Conservation (phyloP, 805 yeast genomes). For the Schwanniomyces pseudopolymorphus region DNA sequence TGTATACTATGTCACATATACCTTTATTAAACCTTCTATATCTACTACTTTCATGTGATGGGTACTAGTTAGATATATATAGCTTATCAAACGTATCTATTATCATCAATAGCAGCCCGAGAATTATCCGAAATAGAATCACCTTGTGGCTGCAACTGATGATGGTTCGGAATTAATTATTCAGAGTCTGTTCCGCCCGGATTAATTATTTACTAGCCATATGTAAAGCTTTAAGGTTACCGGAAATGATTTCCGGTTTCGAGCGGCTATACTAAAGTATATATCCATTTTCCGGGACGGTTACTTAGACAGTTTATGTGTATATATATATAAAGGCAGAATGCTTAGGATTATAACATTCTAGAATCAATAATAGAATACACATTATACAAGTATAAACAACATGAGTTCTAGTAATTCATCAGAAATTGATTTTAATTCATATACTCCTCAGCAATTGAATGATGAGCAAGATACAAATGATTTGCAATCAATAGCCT, state of each 20-base stretch:
- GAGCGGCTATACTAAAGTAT: not conserved
- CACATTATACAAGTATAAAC: not conserved
- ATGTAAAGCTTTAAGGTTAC: not conserved
- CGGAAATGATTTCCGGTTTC: not conserved
- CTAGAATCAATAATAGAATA: not conserved
- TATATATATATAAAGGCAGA: not conserved
- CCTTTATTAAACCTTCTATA: no score
- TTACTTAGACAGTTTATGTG: not conserved
- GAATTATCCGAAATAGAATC: not conserved
- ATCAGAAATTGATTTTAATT: not conserved
- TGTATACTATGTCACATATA: no score
- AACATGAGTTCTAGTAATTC: not conserved
- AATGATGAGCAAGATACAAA: not conserved
- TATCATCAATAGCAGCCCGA: not conserved
- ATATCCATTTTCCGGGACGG: not conserved
- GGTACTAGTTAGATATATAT: not conserved
- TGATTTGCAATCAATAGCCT: conserved; percentile 47
- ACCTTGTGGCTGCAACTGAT: not conserved
- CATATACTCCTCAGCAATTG: not conserved
- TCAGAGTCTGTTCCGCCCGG: not conserved
- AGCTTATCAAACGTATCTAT: not conserved
- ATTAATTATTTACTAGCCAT: not conserved
- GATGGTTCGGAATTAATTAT: not conserved
- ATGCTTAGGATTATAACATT: not conserved
- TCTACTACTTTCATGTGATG: not conserved